phyloP scores from a whole-genome alignment of 1,284 basidiomycete genomes.

The Hortiboletus rubellus region DNA sequence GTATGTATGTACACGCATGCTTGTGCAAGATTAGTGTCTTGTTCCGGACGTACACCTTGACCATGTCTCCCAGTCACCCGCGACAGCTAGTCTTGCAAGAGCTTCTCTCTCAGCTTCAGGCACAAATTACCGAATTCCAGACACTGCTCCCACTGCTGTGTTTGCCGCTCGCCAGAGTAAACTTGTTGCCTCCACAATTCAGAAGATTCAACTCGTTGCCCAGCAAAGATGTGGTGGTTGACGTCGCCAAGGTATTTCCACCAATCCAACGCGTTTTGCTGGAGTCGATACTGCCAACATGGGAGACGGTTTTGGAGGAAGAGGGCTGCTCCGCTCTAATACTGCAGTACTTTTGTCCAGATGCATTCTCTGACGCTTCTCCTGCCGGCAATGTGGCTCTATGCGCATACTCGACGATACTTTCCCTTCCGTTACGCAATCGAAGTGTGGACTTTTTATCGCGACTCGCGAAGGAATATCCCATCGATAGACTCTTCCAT shows the following conservation, averaged over 20 bases:
- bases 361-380: conserved; percentile 51
- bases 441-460: conserved; percentile 54
- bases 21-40: not conserved
- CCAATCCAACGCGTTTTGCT: conserved; percentile 64
- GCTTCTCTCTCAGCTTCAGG: conserved; percentile 51
- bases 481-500: conserved; percentile 65
- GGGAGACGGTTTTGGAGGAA: conserved; percentile 59
- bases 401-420: conserved; percentile 60
- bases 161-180: conserved; percentile 55
- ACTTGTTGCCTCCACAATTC: conserved; percentile 59
- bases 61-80: conserved; percentile 16
- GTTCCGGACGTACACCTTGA: not conserved
- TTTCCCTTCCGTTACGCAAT: conserved; percentile 49
- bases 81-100: conserved; percentile 34
- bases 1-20: not conserved
- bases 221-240: conserved; percentile 11
- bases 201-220: conserved; percentile 36
- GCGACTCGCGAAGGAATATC: conserved; percentile 58
- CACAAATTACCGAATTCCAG: conserved; percentile 49
- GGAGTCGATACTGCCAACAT: conserved; percentile 64
- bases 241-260: conserved; percentile 51
- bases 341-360: conserved; percentile 72
- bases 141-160: conserved; percentile 56
- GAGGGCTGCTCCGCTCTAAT: conserved; percentile 45
- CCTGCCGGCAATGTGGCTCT: conserved; percentile 56